Conservation (phyloP, 495 filamentous ascomycete genomes). For the Echria macrotheca region DNA sequence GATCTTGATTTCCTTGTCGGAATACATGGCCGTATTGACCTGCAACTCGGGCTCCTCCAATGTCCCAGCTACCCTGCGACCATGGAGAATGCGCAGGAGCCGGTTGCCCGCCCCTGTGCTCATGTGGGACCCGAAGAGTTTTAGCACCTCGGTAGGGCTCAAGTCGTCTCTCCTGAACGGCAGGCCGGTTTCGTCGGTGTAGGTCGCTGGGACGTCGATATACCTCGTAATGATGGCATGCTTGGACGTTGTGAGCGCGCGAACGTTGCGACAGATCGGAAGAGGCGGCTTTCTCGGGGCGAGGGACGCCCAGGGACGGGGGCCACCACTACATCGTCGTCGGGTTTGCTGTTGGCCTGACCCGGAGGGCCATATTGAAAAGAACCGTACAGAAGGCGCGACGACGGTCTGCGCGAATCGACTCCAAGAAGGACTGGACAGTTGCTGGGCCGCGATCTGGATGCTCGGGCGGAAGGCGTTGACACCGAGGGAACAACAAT, state of each 20-base stretch:
- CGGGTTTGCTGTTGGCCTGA: too few species aligned
- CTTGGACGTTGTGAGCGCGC: slow-evolving; percentile 20
- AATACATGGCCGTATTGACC: slow-evolving; percentile 29
- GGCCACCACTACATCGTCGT: too few species aligned
- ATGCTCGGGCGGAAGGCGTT: slow-evolving; percentile 26
- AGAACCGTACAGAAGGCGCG: slow-evolving; percentile 13
- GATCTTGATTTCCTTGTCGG: slow-evolving; percentile 28
- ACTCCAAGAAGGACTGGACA: slow-evolving; percentile 16
- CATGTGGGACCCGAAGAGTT: slow-evolving; percentile 57
- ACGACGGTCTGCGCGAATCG: too few species aligned
- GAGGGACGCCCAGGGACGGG: too few species aligned
- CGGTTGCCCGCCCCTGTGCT: slow-evolving; percentile 52
- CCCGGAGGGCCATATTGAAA: slow-evolving; percentile 17
- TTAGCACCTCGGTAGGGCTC: slow-evolving; percentile 48
- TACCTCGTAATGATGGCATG: slow-evolving; percentile 33
- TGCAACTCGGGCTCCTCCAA: slow-evolving; percentile 50
- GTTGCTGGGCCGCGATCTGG: slow-evolving; percentile 21
- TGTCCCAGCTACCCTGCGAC: slow-evolving; percentile 68
- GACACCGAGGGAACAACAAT: slow-evolving; percentile 25
- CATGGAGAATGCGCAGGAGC: slow-evolving; percentile 64
- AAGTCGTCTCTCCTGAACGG: slow-evolving; percentile 44
- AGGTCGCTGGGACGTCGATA: slow-evolving; percentile 40
- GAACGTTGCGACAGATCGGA: too few species aligned
- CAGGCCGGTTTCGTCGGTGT: slow-evolving; percentile 42
- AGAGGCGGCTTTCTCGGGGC: too few species aligned